Base-by-base conservation (phyloP, 805 yeast genomes). In the Saturnispora diversa region DNA sequence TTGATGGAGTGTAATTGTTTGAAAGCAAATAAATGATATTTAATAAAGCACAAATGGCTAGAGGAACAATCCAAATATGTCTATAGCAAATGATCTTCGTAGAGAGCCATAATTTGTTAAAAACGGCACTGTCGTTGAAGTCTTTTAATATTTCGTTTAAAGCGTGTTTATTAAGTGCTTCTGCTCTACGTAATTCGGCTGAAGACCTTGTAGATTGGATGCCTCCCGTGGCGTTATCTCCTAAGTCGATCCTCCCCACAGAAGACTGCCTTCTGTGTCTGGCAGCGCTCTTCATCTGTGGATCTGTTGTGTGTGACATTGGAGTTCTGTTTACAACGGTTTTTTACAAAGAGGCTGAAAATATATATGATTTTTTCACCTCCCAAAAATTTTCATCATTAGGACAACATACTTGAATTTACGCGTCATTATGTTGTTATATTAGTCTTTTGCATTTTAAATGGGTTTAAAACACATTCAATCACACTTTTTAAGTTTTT, bases 61-160 rank as follows among this genome's bases (percentile, higher is more conserved):
- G 54, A 0, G 92, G 88, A 9, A 74, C 64, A 25, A 84, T 55
- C 95, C 96, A 86, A 9, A 90, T 75, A 49, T 74, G 73, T 45
- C 80, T 60, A 46, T 63, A 70, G 48, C 68, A 59, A 52, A 81
- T 59, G 50, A 84, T 90, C 27, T 70, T 69, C 46, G 71, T 72
- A 1, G 78, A 71, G 8, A 75, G 54, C 68, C 73, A 66, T 32
- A 81, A 58, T 53, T 84, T 81, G 16, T 60, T 59, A 31, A 74
- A 51, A 12, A 80, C 62, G 26, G 75, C 85, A n/a, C 54, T 50
- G 50, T 79, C 85, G 15, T 65, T 61, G 19, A 57, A 54, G 3
- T 53, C 39, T 23, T 46, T 49, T 2, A 56, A 44, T 2, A 45
- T 35, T 26, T 46, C 33, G 39, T 58, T 58, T 21, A 58, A 62